Base-by-base conservation (phyloP, 495 filamentous ascomycete genomes). In the Penicillium atrosanguineum region DNA sequence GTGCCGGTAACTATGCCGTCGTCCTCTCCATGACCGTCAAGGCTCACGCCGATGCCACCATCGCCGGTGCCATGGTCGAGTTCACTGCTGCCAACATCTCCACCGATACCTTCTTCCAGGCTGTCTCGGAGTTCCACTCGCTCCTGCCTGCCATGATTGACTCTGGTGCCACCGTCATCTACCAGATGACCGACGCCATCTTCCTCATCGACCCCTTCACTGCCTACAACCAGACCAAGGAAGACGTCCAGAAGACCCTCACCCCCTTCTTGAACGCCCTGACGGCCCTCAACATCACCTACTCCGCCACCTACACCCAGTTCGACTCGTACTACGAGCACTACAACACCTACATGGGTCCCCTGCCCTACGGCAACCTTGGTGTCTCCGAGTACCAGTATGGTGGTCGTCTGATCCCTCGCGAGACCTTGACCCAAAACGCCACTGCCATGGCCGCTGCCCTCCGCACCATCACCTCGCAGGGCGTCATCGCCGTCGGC, bases 1-100 rank as follows among this genome's bases (percentile, higher is more conserved):
- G 85, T 16, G 84, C 74, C 18, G 83, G 82, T 37, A 86, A 83
- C 31, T 87, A 83, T 39, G 85, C 79, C 15, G 76, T 87, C 38
- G 72, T 87, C 26, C 74, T 77, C 16, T 81, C 78, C 2, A 69
- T 80, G 36, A 87, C 82, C 7, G 62, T 71, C 23, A 73, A 69
- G 52, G 68, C 70, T 15, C 57, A 79, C 57, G 46, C 44, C 4
- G 84, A 83, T 57, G 68, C 60, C 18, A 61, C 21, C 15, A 61
- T 64, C 15, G 28, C 53, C 46, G 66, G 71, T 44, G 72, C 65
- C 7, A 48, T 21, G 21, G 45, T 79, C 0, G 15, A 60, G 28
- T 73, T 75, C 52, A 50, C 56, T 11, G 41, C 50, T 0, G 42
- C 59, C 42, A 60, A 63, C 46, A 59, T 63, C 38, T 59, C 67